phyloP scores from a whole-genome alignment of 2,329 filamentous ascomycete genomes.

The Chalaropsis thielavioides region DNA sequence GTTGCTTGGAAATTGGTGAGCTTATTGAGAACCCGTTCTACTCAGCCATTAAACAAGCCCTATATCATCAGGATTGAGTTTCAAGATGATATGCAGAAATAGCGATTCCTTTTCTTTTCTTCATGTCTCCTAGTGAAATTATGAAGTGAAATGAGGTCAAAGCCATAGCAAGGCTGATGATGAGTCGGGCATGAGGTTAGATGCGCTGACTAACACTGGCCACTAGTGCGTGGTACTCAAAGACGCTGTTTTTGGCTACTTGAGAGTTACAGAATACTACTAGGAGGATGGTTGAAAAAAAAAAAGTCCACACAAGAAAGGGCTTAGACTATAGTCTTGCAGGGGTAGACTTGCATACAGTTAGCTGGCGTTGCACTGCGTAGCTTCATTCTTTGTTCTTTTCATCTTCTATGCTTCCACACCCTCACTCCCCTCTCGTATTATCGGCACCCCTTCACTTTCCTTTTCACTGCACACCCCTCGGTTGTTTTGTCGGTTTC shows the following conservation, averaged over 20 bases:
- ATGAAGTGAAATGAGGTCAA: background rate
- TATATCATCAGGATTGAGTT: background rate
- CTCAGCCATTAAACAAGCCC: background rate
- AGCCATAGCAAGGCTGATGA: slow-evolving; percentile 4
- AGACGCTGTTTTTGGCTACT: background rate
- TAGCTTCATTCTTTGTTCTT: background rate
- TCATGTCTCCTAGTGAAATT: background rate
- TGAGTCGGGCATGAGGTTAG: background rate
- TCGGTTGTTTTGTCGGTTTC: background rate
- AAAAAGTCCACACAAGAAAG: background rate
- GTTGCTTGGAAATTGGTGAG: background rate
- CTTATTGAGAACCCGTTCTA: background rate
- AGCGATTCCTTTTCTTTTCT: background rate
- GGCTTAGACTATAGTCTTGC: background rate
- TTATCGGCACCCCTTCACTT: background rate
- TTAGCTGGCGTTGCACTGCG: background rate
- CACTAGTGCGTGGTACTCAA: background rate
- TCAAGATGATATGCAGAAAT: background rate
- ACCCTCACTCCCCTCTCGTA: background rate
- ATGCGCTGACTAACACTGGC: background rate
- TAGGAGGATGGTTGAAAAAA: background rate
- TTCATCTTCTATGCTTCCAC: background rate
- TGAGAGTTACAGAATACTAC: background rate
- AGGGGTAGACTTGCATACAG: background rate
- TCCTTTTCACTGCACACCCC: background rate